Evolutionary conservation across 1,284 basidiomycete genomes (phyloP).

Genomic region (Taiwanofungus camphoratus): DNA sequence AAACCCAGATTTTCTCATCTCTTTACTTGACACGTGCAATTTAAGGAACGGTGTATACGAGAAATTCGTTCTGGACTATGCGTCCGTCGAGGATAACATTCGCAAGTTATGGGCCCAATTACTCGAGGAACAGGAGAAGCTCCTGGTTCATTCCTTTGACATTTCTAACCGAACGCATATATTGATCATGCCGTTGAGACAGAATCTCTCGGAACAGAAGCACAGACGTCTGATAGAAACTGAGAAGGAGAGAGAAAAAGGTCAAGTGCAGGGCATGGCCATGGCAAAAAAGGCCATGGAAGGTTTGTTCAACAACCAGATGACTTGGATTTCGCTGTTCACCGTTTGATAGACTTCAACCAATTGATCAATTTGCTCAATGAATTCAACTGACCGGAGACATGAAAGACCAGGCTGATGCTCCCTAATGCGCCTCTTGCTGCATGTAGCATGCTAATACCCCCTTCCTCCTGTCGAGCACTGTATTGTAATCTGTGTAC

Average conservation of each 20-base stretch:
- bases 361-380: too few species aligned
- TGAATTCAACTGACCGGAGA: too few species aligned
- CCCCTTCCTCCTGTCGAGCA: too few species aligned
- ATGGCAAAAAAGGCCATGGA: conserved; percentile 25
- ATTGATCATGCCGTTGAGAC: not conserved
- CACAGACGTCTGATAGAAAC: conserved; percentile 11
- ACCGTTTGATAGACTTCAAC: too few species aligned
- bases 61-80: conserved; percentile 24
- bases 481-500: too few species aligned
- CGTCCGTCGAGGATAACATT: conserved; percentile 22
- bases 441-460: too few species aligned
- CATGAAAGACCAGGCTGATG: too few species aligned
- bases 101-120: conserved; percentile 21
- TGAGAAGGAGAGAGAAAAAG: conserved; percentile 22
- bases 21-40: not conserved
- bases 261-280: conserved; percentile 26
- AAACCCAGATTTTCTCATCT: not conserved
- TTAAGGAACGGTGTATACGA: conserved; percentile 20
- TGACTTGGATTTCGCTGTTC: too few species aligned
- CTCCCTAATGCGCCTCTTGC: too few species aligned
- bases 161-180: not conserved
- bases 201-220: conserved; percentile 18
- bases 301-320: too few species aligned
- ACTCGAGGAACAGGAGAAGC: conserved; percentile 17
- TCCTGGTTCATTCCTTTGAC: conserved; percentile 14